Evolutionary conservation across 2,329 filamentous ascomycete species (phyloP).

Genomic region (Dryadomyces quercivorus): DNA sequence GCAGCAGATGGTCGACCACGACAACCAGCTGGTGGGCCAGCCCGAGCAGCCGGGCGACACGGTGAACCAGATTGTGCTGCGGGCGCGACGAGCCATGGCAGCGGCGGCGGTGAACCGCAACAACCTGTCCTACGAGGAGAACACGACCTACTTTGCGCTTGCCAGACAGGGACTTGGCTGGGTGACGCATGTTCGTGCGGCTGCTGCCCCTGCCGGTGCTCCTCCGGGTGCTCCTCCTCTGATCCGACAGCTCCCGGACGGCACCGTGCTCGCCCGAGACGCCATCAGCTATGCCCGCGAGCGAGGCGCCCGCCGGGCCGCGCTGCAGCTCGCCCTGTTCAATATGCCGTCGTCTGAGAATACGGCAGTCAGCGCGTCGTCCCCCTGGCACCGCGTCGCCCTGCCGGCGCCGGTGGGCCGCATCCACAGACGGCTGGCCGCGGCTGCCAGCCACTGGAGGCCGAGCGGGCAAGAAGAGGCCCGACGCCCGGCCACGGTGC

Average conservation of each 20-base stretch:
- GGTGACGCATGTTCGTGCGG: slow-evolving; percentile 1
- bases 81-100: background rate
- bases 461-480: background rate
- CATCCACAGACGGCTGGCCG: background rate
- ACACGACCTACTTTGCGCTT: slow-evolving; percentile 17
- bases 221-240: background rate
- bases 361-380: background rate
- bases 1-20: slow-evolving; percentile 1
- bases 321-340: slow-evolving; percentile 29
- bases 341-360: slow-evolving; percentile 16
- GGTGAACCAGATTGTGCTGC: background rate
- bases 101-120: background rate
- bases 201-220: background rate
- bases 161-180: slow-evolving; percentile 7
- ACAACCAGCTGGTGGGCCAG: background rate
- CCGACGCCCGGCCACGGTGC: background rate
- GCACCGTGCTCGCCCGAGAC: slow-evolving; percentile 10
- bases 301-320: slow-evolving; percentile 32
- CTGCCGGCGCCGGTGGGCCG: background rate
- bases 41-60: background rate
- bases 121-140: slow-evolving; percentile 24
- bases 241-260: slow-evolving; percentile 8
- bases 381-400: background rate
- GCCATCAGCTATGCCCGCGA: slow-evolving; percentile 19
- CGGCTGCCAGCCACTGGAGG: background rate